A percentile compares a stretch with the other conserved stretches of the same genome.
phyloP scores from a whole-genome alignment of 2,329 filamentous ascomycete genomes.

The Chaetomiaceae sp. region DNA sequence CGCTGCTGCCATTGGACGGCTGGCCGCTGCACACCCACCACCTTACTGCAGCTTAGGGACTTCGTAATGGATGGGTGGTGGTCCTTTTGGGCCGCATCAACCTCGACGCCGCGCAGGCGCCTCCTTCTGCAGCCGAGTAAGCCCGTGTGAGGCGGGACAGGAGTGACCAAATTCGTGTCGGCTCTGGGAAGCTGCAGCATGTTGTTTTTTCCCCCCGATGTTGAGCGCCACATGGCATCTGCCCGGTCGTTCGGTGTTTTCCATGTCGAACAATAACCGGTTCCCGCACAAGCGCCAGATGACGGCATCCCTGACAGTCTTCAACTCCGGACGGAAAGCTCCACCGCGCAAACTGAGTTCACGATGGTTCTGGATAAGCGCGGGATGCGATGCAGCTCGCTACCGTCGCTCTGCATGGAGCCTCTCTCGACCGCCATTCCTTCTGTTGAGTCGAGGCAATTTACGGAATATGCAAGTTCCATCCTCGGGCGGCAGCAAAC shows the following conservation, averaged over 20 bases:
- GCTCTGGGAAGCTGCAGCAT: conserved; percentile 3
- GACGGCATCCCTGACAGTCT: conserved; percentile 6
- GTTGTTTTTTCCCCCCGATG: neutral
- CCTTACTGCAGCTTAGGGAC: neutral
- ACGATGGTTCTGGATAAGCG: neutral
- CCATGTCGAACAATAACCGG: neutral
- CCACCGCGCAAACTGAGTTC: neutral
- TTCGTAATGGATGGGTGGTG: neutral
- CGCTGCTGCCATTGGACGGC: conserved; percentile 4
- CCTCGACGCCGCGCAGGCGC: conserved; percentile 2
- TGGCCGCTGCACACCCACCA: neutral
- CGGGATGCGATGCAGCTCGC: neutral
- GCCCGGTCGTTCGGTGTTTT: conserved; percentile 1
- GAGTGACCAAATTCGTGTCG: conserved; percentile 6
- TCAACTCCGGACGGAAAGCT: neutral
- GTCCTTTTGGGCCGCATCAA: neutral
- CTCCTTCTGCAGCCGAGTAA: conserved; percentile 12
- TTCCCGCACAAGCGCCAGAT: neutral
- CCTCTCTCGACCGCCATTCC: neutral
- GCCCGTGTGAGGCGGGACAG: conserved; percentile 13
- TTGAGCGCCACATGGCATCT: conserved; percentile 17
- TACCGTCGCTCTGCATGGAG: conserved; percentile 5
- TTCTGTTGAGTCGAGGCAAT: conserved; percentile 4
- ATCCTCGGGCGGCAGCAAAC: neutral
- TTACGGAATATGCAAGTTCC: neutral